Percentiles rank a stretch among this genome's conserved stretches.
Conservation (phyloP, 148 eudicot genomes). For the Bassia scoparia region DNA sequence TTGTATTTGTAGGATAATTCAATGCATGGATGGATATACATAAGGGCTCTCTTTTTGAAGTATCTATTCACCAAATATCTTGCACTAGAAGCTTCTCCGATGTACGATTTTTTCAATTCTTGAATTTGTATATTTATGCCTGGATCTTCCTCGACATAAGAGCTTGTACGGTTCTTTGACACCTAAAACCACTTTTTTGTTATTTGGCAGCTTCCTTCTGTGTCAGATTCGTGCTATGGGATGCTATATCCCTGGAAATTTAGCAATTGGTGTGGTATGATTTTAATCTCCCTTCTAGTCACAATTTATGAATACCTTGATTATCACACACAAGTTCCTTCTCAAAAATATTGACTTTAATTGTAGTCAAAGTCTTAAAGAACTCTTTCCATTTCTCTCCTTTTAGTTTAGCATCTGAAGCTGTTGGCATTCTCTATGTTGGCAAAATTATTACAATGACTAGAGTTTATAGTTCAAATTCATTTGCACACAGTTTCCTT, state of each 20-base stretch:
- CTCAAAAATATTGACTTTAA: neutral
- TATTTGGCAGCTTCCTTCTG: constrained; percentile 64
- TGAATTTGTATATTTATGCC: neutral
- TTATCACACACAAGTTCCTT: neutral
- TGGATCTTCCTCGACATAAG: neutral
- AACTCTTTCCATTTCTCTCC: neutral
- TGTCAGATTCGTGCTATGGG: constrained; percentile 74
- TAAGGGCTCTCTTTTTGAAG: constrained; percentile 50
- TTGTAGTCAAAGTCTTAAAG: neutral
- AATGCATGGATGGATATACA: constrained; percentile 60
- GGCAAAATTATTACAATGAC: neutral
- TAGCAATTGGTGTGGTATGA: constrained; percentile 82
- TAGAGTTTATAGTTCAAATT: neutral
- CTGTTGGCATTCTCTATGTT: neutral
- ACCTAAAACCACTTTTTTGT: neutral
- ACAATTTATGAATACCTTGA: neutral
- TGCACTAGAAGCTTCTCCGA: constrained; percentile 52
- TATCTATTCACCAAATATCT: constrained; percentile 60
- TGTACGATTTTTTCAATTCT: constrained; percentile 42
- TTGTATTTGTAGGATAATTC: constrained; percentile 60
- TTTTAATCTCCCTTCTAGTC: constrained; percentile 9
- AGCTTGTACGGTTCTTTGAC: constrained; percentile 2
- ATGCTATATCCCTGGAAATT: constrained; percentile 84
- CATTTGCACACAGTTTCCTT: constrained; percentile 3
- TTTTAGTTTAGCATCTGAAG: neutral